These are phyloP conservation scores for Pyrenophora seminiperda DNA, from an alignment of 2,329 filamentous ascomycete genomes.

Conservation along the genomic window DNA sequence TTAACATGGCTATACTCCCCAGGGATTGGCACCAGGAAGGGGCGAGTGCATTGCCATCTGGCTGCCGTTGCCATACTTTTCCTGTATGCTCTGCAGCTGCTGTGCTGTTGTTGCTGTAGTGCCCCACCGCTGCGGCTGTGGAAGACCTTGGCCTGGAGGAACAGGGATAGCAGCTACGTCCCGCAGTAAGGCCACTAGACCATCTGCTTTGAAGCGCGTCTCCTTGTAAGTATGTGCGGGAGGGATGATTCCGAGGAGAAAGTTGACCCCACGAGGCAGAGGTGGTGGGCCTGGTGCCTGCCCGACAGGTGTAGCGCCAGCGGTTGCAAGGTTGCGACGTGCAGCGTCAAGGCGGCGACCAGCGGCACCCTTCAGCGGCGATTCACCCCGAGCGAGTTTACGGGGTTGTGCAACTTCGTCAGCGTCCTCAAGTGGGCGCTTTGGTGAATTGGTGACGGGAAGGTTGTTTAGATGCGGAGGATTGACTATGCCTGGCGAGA, in stretches of 20 bases:
- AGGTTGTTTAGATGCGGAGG: slow-evolving; percentile 39
- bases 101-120: slow-evolving; percentile 35
- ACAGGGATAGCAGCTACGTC: slow-evolving; percentile 45
- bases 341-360: slow-evolving; percentile 83
- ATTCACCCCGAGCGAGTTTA: slow-evolving; percentile 87
- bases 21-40: slow-evolving; percentile 10
- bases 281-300: slow-evolving; percentile 59
- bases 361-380: slow-evolving; percentile 88
- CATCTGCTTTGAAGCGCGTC: slow-evolving; percentile 70
- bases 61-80: slow-evolving; percentile 34
- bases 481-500: slow-evolving; percentile 36
- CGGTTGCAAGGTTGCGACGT: slow-evolving; percentile 51
- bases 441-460: slow-evolving; percentile 50
- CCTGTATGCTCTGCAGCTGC: slow-evolving; percentile 40
- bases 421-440: slow-evolving; percentile 60
- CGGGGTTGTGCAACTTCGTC: slow-evolving; percentile 79
- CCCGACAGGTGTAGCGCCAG: slow-evolving; percentile 35
- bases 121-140: slow-evolving; percentile 31
- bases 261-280: slow-evolving; percentile 67
- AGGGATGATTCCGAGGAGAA: slow-evolving; percentile 72
- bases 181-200: slow-evolving; percentile 74
- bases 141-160: slow-evolving; percentile 14
- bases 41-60: slow-evolving; percentile 11
- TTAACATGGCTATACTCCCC: slow-evolving; percentile 6
- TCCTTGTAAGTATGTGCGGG: slow-evolving; percentile 73